These are phyloP conservation scores for Paramecium caudatum DNA, from an alignment of 73 alveolate species.

Conservation along the genomic window DNA sequence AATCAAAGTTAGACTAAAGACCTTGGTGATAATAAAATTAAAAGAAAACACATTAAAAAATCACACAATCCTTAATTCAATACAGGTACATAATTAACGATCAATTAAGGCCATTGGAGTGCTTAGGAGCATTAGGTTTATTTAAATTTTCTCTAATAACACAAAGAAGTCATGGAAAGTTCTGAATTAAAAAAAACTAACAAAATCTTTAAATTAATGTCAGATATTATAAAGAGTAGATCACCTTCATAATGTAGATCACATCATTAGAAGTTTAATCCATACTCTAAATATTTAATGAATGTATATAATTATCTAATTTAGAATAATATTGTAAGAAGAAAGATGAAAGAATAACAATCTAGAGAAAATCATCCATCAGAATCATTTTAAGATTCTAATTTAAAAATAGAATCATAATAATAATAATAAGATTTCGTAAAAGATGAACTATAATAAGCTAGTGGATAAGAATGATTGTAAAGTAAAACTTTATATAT, in stretches of 20 bases:
- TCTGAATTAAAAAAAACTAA: conserved; percentile 63
- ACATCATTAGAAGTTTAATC: conserved; percentile 64
- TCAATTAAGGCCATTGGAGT: conserved; percentile 65
- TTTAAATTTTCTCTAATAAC: conserved; percentile 24
- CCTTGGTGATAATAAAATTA: conserved; percentile 38
- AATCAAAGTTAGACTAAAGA: conserved; percentile 38
- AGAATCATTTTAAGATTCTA: neutral
- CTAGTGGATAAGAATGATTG: conserved; percentile 4
- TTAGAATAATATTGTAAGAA: conserved; percentile 58
- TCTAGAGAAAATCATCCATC: neutral
- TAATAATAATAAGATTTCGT: neutral
- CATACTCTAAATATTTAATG: conserved; percentile 38
- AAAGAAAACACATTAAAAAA: conserved; percentile 61
- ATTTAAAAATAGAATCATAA: conserved; percentile 11
- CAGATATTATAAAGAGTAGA: conserved; percentile 56
- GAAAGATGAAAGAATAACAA: conserved; percentile 44
- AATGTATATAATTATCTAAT: neutral
- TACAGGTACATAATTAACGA: neutral
- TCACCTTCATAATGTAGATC: conserved; percentile 60
- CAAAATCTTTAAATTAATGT: conserved; percentile 60
- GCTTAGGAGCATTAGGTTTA: conserved; percentile 61
- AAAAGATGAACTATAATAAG: neutral
- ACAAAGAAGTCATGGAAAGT: conserved; percentile 65
- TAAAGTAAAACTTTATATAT: neutral
- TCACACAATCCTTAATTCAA: conserved; percentile 55